Conservation (phyloP, 805 yeast species). For the Kodamaea lidongshanica region DNA sequence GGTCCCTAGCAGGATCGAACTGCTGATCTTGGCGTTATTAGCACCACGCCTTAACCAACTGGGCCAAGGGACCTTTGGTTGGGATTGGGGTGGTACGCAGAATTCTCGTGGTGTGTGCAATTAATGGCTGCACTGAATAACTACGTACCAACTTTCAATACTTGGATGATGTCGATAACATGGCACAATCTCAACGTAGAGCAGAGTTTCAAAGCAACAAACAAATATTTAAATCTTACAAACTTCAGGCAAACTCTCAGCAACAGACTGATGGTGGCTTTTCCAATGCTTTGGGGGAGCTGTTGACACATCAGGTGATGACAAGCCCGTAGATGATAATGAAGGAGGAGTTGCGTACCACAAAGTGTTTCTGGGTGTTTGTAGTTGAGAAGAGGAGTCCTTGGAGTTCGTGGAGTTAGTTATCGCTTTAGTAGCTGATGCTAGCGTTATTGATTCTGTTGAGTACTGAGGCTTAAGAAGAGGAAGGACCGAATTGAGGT, state of each 20-base stretch:
- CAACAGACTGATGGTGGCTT: constrained; percentile 23
- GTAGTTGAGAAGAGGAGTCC: constrained; percentile 25
- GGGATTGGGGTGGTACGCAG: too few species aligned
- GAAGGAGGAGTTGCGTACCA: constrained; percentile 50
- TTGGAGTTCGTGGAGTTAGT: constrained; percentile 24
- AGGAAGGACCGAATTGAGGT: constrained; percentile 29
- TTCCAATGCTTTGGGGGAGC: constrained; percentile 30
- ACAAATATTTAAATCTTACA: constrained; percentile 38
- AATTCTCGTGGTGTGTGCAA: too few species aligned
- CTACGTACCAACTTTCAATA: constrained; percentile 77
- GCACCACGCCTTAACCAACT: constrained; percentile 59
- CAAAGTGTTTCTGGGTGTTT: constrained; percentile 41
- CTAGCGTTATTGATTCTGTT: constrained; percentile 15
- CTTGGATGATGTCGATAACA: constrained; percentile 55
- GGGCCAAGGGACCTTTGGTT: constrained; percentile 53
- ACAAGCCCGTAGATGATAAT: constrained; percentile 50
- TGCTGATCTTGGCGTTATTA: constrained; percentile 49
- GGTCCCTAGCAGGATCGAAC: constrained; percentile 38
- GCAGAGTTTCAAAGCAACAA: constrained; percentile 35
- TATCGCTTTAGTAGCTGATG: constrained; percentile 21
- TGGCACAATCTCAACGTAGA: constrained; percentile 34
- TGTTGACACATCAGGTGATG: constrained; percentile 43
- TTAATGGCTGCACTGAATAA: constrained; percentile 70
- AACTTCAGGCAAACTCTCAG: constrained; percentile 19
- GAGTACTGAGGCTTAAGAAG: constrained; percentile 38